Conservation (phyloP, 2,329 filamentous ascomycete genomes). For the Cladophialophora psammophila region DNA sequence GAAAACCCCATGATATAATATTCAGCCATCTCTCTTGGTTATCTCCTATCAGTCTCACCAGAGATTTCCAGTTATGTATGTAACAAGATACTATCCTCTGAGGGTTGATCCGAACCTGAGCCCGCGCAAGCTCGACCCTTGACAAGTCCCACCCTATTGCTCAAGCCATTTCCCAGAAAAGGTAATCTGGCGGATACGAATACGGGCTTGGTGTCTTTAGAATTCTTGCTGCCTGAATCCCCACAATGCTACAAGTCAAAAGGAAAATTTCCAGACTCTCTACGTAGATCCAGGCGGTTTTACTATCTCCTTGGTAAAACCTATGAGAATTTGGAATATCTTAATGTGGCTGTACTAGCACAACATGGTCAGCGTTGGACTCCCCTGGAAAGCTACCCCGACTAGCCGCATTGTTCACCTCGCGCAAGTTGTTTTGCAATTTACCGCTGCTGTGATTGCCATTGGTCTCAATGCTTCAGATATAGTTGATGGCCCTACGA, state of each 20-base stretch:
- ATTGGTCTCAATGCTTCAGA: conserved; percentile 22
- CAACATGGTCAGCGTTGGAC: conserved; percentile 15
- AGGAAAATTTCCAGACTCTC: background rate
- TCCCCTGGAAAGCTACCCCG: conserved; percentile 8
- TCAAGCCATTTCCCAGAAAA: background rate
- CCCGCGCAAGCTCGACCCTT: too few relatives aligned
- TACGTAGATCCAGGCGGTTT: background rate
- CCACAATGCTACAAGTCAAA: background rate
- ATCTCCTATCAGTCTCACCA: too few relatives aligned
- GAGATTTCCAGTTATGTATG: too few relatives aligned
- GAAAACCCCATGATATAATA: too few relatives aligned
- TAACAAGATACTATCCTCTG: too few relatives aligned
- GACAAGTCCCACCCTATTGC: background rate
- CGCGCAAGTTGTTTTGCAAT: conserved; percentile 9
- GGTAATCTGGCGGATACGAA: background rate
- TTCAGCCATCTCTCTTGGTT: too few relatives aligned
- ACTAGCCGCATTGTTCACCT: conserved; percentile 18
- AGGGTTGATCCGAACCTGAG: too few relatives aligned
- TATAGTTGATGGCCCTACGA: conserved; percentile 4
- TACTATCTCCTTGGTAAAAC: background rate
- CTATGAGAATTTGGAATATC: background rate
- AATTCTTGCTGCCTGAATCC: conserved; percentile 23
- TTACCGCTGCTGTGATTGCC: conserved; percentile 10
- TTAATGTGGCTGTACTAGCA: background rate
- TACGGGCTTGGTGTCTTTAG: background rate